Percentiles rank a stretch among this genome's conserved stretches.
Conservation (phyloP, 164 flowering plant species). For the Euptelea pleiosperma region DNA sequence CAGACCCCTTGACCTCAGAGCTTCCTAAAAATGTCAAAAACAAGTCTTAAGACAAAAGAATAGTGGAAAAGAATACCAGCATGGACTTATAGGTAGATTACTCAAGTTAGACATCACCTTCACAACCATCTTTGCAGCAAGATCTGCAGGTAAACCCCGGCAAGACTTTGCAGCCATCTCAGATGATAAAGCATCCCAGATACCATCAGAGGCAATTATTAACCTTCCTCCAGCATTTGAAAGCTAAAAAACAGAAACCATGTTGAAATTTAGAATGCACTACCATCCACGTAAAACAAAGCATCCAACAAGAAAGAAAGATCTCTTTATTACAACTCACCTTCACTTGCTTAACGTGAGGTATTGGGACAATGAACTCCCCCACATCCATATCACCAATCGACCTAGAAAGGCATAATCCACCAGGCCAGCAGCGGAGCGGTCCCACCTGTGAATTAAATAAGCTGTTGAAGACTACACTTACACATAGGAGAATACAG, state of each 20-base stretch:
- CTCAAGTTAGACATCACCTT: conserved; percentile 38
- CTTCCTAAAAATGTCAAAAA: conserved; percentile 45
- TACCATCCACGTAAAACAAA: conserved; percentile 5
- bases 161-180: conserved; percentile 77
- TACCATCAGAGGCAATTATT: conserved; percentile 88
- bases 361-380: conserved; percentile 83
- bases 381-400: conserved; percentile 95
- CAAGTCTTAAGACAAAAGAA: conserved; percentile 1
- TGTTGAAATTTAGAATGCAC: neutral
- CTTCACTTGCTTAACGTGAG: conserved; percentile 96
- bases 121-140: conserved; percentile 83
- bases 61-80: neutral
- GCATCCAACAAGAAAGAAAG: conserved; percentile 1
- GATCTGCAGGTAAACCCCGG: conserved; percentile 79
- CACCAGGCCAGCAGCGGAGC: conserved; percentile 96
- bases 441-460: conserved; percentile 68
- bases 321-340: conserved; percentile 28
- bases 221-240: conserved; percentile 82
- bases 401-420: conserved; percentile 86
- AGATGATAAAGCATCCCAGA: conserved; percentile 84
- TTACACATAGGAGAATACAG: neutral
- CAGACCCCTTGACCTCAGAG: conserved; percentile 75
- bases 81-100: neutral
- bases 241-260: conserved; percentile 40
- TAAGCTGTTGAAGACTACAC: conserved; percentile 1